phyloP scores from a whole-genome alignment of 148 eudicot species.

The Euryodendron excelsum region DNA sequence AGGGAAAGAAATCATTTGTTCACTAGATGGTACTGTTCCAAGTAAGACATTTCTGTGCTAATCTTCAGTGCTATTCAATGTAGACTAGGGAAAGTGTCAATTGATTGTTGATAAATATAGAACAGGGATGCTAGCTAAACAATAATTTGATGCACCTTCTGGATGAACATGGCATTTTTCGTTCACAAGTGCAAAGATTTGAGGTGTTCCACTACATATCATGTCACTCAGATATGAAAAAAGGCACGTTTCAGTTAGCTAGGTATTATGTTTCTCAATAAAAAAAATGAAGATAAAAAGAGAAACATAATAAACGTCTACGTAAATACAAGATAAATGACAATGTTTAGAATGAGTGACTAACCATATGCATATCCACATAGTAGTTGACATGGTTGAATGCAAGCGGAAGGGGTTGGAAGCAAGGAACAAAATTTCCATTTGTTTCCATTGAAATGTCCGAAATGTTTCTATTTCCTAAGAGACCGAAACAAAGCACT shows the following conservation, averaged over 20 bases:
- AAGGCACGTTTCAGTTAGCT: neutral
- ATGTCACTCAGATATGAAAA: neutral
- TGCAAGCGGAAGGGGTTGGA: constrained; percentile 61
- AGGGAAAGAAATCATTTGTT: too few relatives aligned
- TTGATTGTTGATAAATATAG: too few relatives aligned
- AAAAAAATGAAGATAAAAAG: neutral
- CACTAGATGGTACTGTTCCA: too few relatives aligned
- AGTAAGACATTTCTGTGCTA: neutral
- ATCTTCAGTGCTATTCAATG: neutral
- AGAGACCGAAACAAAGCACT: too few relatives aligned
- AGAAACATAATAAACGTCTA: neutral
- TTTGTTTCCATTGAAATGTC: too few relatives aligned
- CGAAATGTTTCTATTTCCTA: too few relatives aligned
- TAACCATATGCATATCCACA: constrained; percentile 68
- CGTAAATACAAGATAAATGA: neutral
- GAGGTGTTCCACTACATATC: neutral
- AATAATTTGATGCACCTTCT: too few relatives aligned
- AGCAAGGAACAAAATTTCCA: too few relatives aligned
- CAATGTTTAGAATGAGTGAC: constrained; percentile 13
- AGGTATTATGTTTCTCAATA: neutral
- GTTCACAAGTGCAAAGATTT: neutral
- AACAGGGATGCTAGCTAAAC: too few relatives aligned
- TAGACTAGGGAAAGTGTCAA: neutral
- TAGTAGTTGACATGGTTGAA: constrained; percentile 62
- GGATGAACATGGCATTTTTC: too few relatives aligned